phyloP scores from a whole-genome alignment of 225 moss, liverwort and hornwort species.

The Lunularia cruciata region DNA sequence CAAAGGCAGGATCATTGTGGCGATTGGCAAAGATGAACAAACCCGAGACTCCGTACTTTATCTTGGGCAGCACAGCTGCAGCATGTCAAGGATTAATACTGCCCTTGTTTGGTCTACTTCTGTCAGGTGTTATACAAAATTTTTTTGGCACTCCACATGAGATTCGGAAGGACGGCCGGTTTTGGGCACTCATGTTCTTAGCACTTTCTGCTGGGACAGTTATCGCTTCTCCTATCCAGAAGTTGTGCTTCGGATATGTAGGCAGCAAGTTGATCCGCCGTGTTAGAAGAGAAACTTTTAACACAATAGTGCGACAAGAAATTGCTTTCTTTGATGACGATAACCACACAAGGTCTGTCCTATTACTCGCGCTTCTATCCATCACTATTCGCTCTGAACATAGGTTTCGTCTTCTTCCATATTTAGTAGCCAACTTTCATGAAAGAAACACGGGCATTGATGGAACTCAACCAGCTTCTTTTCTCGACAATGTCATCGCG shows the following conservation, averaged over 20 bases:
- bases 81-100: constrained; percentile 44
- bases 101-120: constrained; percentile 65
- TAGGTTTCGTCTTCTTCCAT: background rate
- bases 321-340: constrained; percentile 34
- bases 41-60: constrained; percentile 55
- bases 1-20: constrained; percentile 50
- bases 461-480: no score
- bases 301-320: constrained; percentile 27
- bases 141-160: constrained; percentile 53
- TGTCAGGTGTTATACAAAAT: constrained; percentile 51
- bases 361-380: background rate
- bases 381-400: background rate
- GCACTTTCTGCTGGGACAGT: constrained; percentile 45
- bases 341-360: constrained; percentile 22
- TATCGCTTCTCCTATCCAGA: constrained; percentile 35
- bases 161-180: constrained; percentile 53
- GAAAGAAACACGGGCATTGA: no score
- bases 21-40: constrained; percentile 56
- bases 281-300: constrained; percentile 16
- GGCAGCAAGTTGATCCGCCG: constrained; percentile 21
- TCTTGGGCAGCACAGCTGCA: constrained; percentile 46
- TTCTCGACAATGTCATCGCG: no score
- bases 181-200: constrained; percentile 78
- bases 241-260: constrained; percentile 36
- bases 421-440: no score